Evolutionary conservation across 352 stramenopile species (phyloP).

Genomic region (Globisporangium mamillatum): DNA sequence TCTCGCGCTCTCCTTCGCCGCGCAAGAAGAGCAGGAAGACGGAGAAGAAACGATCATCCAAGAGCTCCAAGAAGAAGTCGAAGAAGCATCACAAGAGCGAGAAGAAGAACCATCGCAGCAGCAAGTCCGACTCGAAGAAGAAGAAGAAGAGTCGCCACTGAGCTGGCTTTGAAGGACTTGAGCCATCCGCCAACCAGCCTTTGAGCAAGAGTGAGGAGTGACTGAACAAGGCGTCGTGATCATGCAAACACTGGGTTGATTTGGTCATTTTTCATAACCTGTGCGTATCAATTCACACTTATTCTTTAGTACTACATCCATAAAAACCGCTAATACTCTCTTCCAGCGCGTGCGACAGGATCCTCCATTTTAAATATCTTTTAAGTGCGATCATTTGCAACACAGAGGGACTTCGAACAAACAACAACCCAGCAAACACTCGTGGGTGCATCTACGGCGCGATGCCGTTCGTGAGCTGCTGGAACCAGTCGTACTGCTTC

Average conservation of each 20-base stretch:
- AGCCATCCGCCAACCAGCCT: background rate
- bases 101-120: conserved; percentile 26
- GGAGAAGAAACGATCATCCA: conserved; percentile 26
- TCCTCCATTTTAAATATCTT: conserved; percentile 7
- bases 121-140: conserved; percentile 25
- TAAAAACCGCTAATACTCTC: background rate
- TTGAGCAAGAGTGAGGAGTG: background rate
- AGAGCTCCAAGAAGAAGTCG: conserved; percentile 36
- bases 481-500: conserved; percentile 87
- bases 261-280: background rate
- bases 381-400: background rate
- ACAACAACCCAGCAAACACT: background rate
- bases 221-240: background rate
- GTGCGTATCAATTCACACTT: background rate
- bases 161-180: background rate
- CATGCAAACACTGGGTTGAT: background rate
- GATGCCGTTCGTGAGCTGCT: conserved; percentile 86
- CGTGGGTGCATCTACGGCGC: conserved; percentile 20
- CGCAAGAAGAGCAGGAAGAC: conserved; percentile 32
- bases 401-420: background rate
- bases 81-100: conserved; percentile 49
- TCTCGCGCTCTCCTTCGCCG: conserved; percentile 7
- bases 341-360: background rate
- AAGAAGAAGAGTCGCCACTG: conserved; percentile 11
- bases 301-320: background rate